Evolutionary conservation across 2,329 filamentous ascomycete genomes (phyloP), one percentile per base, ranked within the genome.

Genomic region (Myriosclerotinia duriaeana): DNA sequence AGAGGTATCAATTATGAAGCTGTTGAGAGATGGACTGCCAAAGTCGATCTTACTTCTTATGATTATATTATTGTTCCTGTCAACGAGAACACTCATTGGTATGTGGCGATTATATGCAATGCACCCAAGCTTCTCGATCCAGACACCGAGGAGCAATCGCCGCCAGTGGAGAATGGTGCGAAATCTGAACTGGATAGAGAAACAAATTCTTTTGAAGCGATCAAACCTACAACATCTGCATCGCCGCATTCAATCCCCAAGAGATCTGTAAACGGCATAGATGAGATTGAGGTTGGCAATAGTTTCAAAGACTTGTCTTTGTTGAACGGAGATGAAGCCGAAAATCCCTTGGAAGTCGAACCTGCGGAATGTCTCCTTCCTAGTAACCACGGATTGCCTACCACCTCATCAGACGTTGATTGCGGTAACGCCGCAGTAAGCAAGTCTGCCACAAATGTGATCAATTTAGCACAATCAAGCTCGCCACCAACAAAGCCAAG

Each of bases 51-150:
- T 11, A 91, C 98, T 74, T 84, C 83, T 7, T 93, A 91, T 72
- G 92, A 97, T 75, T 97, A 93, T 76, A 88, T 98, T 67, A 84
- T 98, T 14, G 90, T 99, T 8, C 95, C 95, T 0, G 92, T 99
- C 76, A 96, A 97, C 73, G 91, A 97, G 75, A 82, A 87, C 71
- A 79, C 82, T 1, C 95, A 99, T 77, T 99, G 96, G 95, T 98
- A 95, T 78, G 81, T 98, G 71, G 93, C 92, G 17, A 94, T 99
- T 66, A 94, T 99, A 63, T 97, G 92, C 83, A 97, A 99, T 74
- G 84, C 94, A 2, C 85, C 87, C 4, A 87, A 84, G 62, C 81
- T 95, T 30, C 74, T 86, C 9, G 76, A 76, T 2, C 61, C 66
- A n/a, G 59, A 69, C 7, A 54, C 20, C 2, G 40, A 67, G 9